Percentiles rank a stretch among this genome's conserved stretches.
These are phyloP conservation scores for Suhomyces emberorum DNA, from an alignment of 805 yeast genomes.

Conservation along the genomic window DNA sequence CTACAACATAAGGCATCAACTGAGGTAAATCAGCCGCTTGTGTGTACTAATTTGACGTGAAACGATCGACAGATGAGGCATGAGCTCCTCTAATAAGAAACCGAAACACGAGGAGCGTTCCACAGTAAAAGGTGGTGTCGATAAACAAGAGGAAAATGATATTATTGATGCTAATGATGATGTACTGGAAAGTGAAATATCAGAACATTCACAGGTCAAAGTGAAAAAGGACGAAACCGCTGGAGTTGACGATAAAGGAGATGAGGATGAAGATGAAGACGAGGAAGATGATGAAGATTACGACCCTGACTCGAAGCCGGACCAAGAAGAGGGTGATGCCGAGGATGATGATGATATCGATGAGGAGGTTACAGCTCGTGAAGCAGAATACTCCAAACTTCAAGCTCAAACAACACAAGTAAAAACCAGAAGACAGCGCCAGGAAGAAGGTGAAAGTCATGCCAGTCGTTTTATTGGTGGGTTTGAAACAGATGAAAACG, in stretches of 20 bases:
- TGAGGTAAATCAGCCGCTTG: neutral
- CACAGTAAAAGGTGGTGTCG: too few species aligned
- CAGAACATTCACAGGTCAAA: neutral
- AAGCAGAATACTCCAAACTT: slow-evolving; percentile 43
- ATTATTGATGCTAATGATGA: too few species aligned
- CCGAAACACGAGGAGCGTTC: too few species aligned
- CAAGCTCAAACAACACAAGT: slow-evolving; percentile 57
- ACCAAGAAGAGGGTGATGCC: slow-evolving; percentile 23
- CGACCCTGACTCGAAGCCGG: slow-evolving; percentile 22
- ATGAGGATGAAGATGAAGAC: slow-evolving; percentile 21
- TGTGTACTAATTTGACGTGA: too few species aligned
- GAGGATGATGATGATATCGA: slow-evolving; percentile 34
- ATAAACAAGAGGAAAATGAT: too few species aligned
- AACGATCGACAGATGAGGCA: too few species aligned
- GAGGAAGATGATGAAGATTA: slow-evolving; percentile 36
- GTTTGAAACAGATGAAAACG: slow-evolving; percentile 16
- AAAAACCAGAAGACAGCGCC: slow-evolving; percentile 65
- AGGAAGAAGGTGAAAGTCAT: slow-evolving; percentile 29
- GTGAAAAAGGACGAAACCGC: neutral
- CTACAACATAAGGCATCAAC: neutral
- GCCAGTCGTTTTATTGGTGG: slow-evolving; percentile 9
- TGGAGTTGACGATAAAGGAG: slow-evolving; percentile 8
- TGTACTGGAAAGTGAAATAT: too few species aligned
- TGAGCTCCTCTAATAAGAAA: too few species aligned
- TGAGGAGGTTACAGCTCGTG: slow-evolving; percentile 28